phyloP scores from a whole-genome alignment of 2,329 filamentous ascomycete species.

The Tothia fuscella region DNA sequence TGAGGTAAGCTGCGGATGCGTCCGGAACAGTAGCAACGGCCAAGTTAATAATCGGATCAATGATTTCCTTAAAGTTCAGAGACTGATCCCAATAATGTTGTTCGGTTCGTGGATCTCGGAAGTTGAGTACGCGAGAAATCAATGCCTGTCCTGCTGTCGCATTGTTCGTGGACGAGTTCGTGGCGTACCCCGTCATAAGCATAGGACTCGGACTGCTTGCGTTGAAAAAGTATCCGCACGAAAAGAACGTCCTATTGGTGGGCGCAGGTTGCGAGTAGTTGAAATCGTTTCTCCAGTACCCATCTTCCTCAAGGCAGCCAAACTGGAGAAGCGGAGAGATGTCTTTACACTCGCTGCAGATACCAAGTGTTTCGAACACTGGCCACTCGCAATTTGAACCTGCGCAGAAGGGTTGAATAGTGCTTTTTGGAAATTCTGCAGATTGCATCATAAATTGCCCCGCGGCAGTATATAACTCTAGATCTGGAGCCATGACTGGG shows the following conservation, averaged over 20 bases:
- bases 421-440: no score
- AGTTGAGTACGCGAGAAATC: background rate
- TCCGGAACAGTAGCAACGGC: background rate
- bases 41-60: slow-evolving; percentile 9
- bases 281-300: background rate
- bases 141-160: background rate
- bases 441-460: no score
- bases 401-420: slow-evolving; percentile 7
- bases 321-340: slow-evolving; percentile 5
- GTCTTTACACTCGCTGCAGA: slow-evolving; percentile 11
- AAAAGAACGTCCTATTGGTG: background rate
- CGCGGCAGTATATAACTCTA: no score
- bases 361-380: slow-evolving; percentile 7
- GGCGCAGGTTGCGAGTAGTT: slow-evolving; percentile 13
- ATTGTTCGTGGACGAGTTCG: background rate
- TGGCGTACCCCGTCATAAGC: slow-evolving; percentile 11
- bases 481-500: no score
- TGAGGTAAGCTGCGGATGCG: background rate
- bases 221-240: slow-evolving; percentile 12
- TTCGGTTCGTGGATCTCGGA: background rate
- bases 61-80: slow-evolving; percentile 1
- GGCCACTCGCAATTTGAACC: slow-evolving; percentile 10
- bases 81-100: slow-evolving; percentile 7
- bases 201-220: slow-evolving; percentile 8
- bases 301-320: background rate